Evolutionary conservation across 1,284 basidiomycete species (phyloP).

Genomic region (Tilletia caries): DNA sequence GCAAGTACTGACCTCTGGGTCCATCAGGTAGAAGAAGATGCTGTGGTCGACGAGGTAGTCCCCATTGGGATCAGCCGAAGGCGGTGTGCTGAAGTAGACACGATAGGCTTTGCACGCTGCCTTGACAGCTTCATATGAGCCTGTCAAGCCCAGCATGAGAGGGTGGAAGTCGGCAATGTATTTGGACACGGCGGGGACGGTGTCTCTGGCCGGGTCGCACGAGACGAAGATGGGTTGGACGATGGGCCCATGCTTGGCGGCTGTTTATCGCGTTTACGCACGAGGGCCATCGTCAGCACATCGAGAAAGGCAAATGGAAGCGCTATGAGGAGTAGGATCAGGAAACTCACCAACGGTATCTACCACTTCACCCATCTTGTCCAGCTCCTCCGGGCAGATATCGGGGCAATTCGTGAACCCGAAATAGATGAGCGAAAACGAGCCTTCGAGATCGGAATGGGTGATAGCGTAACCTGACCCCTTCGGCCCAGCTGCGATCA

Average conservation of each 20-base stretch:
- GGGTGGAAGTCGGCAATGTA: constrained; percentile 73
- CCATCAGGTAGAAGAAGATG: constrained; percentile 98
- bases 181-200: constrained; percentile 60
- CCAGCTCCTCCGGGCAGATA: constrained; percentile 95
- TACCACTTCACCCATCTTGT: constrained; percentile 87
- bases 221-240: constrained; percentile 80
- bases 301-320: too few relatives aligned
- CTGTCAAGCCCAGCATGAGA: constrained; percentile 79
- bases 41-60: constrained; percentile 80
- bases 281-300: too few relatives aligned
- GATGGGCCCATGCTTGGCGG: constrained; percentile 24
- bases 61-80: constrained; percentile 66
- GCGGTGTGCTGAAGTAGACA: constrained; percentile 94
- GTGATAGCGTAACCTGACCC: constrained; percentile 61
- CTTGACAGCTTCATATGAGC: constrained; percentile 80
- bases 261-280: neutral
- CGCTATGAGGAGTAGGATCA: too few relatives aligned
- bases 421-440: constrained; percentile 73
- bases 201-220: constrained; percentile 91
- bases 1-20: constrained; percentile 61
- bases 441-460: constrained; percentile 76
- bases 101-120: constrained; percentile 87
- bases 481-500: constrained; percentile 26
- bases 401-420: constrained; percentile 76
- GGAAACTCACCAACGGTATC: constrained; percentile 65